Base-by-base conservation (phyloP, 2,329 filamentous ascomycete species). In the Colletotrichum caudatum region DNA sequence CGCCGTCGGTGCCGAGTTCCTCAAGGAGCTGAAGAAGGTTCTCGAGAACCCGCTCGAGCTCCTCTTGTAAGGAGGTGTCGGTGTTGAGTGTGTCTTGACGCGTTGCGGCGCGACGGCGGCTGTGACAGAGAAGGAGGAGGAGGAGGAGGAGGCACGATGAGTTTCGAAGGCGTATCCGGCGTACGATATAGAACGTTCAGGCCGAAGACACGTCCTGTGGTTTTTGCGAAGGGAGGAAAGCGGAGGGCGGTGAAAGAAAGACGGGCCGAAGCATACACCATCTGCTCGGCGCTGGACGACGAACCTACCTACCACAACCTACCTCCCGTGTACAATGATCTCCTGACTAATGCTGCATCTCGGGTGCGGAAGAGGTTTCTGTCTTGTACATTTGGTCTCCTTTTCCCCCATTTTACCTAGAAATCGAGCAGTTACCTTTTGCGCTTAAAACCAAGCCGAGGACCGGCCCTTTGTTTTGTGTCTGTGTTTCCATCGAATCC, bases 11-110 rank as follows among this genome's bases (percentile, higher is more conserved):
- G 96, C 92, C 71, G 96, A 99, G 84, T 99, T 95, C 91, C 94
- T 99, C 84, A 91, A 90, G 83, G 96, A 97, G 87, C 87, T 99
- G 83, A 99, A 99, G 93, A 95, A 95, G 89, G 93, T 94, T 64
- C 87, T 99, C 73, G 96, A 99, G 91, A 98, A 97, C 89, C 96
- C 96, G 76, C 89, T 99, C 77, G 93, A 97, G 87, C 89, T 99
- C 77, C 87, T 99, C 82, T 89, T 99, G 84, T 99, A 92, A 57
- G 54, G 54, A 5, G 33, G 33, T 20, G 54, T 39, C 20, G 20
- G 33, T 57, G 54, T 57, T 9, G 46, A 23, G 53, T 11, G 35
- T 35, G 35, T 29, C 6, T 18, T 57, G 20, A 14, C 14, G 11
- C 26, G 20, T 57, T 39, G 33, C 33, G 18, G 33, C 23, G 54